Evolutionary conservation across 2,329 filamentous ascomycete genomes (phyloP), one percentile per base, ranked within the genome.

Genomic region (Colletotrichum sp.): DNA sequence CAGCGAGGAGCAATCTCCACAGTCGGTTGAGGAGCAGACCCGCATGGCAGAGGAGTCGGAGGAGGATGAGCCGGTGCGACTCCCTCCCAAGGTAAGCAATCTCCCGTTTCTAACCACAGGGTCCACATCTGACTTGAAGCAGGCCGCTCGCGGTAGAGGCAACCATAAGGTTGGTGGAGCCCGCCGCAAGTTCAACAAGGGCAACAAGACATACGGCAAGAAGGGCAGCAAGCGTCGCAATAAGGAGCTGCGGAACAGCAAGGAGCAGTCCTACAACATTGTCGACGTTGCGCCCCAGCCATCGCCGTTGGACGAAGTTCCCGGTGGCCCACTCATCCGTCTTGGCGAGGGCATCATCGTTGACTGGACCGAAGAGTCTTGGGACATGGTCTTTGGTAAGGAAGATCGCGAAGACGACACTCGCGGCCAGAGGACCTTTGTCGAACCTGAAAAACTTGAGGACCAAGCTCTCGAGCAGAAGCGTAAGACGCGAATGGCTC

Each of bases 291-390:
- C 76, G 28, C 75, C 77, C 24, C 76, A 78, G 71, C 76, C 77
- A 36, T 76, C 70, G 13, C 77, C 77, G 12, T 26, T 77, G 79
- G 73, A 77, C 71, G 78, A 81, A 61, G 75, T 81, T 39, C 78
- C 82, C 78, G 88, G 90, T 18, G 91, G 91, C 5, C 92, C 94
- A 1, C 86, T 98, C 55, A 90, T 99, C 78, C 92, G 94, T 43
- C 90, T 96, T 30, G 94, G 94, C 67, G 97, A 99, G 84, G 95
- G 92, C 28, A 92, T 99, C 64, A 88, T 99, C 7, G 90, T 98
- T 13, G 96, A 99, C 80, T 99, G 96, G 96, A 91, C 88, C 59
- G 87, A 92, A 9, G 88, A 93, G 9, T 93, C 92, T 7, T 94
- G 92, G 82, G 92, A 96, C 21, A 87, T 87, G 18, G 87, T 98